phyloP scores from a whole-genome alignment of 106 monocot species.

The Apostasia ramifera region DNA sequence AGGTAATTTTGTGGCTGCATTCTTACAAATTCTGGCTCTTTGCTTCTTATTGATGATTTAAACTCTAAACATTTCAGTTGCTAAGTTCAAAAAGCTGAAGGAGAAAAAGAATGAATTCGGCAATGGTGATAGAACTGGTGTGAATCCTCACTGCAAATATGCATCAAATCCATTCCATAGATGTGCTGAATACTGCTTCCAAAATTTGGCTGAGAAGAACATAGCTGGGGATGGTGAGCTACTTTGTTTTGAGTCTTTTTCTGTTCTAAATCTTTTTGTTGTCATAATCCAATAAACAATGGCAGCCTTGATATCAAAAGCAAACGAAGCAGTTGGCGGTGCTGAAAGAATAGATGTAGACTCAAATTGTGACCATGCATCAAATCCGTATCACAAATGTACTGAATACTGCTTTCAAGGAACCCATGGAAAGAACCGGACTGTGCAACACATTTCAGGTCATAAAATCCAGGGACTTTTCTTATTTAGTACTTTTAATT shows the following conservation, averaged over 20 bases:
- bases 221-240: slow-evolving; percentile 1
- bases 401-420: slow-evolving; percentile 23
- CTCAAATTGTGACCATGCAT: slow-evolving; percentile 25
- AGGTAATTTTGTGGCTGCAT: slow-evolving; percentile 1
- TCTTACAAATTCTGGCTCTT: neutral
- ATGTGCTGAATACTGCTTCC: slow-evolving; percentile 11
- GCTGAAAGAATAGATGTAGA: slow-evolving; percentile 14
- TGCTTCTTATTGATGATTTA: neutral
- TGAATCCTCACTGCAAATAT: neutral
- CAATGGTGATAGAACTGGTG: neutral
- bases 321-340: slow-evolving; percentile 1
- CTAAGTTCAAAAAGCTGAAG: neutral
- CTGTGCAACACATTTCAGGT: neutral
- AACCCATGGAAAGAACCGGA: neutral
- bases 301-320: neutral
- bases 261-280: neutral
- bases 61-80: neutral
- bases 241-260: neutral
- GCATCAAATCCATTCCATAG: slow-evolving; percentile 11
- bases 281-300: neutral
- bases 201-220: slow-evolving; percentile 1
- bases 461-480: no score
- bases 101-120: neutral
- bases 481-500: neutral
- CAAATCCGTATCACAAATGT: slow-evolving; percentile 39